Base-by-base conservation (phyloP, 768 basidiomycete species). In the Inosperma sp. region DNA sequence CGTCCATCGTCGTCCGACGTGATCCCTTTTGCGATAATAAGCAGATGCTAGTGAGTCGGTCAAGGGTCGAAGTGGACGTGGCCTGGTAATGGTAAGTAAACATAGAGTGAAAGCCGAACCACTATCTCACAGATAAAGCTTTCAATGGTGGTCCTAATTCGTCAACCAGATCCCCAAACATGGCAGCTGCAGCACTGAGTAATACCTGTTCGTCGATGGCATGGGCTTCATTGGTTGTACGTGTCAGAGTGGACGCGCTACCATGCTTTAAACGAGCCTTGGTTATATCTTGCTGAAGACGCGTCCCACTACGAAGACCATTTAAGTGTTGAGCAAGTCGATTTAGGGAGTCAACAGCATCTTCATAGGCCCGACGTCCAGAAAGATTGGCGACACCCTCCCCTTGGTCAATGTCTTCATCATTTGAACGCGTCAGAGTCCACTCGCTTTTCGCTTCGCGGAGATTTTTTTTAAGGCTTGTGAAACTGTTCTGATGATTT, bases 301-400 rank as follows among this genome's bases (percentile, higher is more conserved):
- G 77, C 6, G 86, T 91, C 1, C 93, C 88, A 51, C 88, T 84
- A 40, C 95, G 71, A 52, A 98, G 71, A 21, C 95, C 93, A 49
- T 86, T 93, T 31, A 99, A 68, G 70, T 98, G 94, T 62, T 99
- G 95, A 1, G 91, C 96, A 4, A 99, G 79, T 14, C 93, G 74
- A 52, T 88, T 94, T 59, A 99, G 73, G 59, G 85, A 86, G 52
- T 83, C 84, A 9, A 97, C 86, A 0, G 89, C 88, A 54, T 93
- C 90, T 55, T 88, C 88, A 52, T 94, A 95, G 0, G 88, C 84
- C 47, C 73, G 72, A 43, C 80, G 69, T 35, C 61, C 70, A 35
- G 65, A 69, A 36, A 62, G 62, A 25, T 48, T 53, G 30, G 35
- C 54, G 8, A 49, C 56, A 37, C 57, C 57, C 13, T 41, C 61